phyloP scores from a whole-genome alignment of 192 early-diverging fungal species.

The Linnemannia zychae region DNA sequence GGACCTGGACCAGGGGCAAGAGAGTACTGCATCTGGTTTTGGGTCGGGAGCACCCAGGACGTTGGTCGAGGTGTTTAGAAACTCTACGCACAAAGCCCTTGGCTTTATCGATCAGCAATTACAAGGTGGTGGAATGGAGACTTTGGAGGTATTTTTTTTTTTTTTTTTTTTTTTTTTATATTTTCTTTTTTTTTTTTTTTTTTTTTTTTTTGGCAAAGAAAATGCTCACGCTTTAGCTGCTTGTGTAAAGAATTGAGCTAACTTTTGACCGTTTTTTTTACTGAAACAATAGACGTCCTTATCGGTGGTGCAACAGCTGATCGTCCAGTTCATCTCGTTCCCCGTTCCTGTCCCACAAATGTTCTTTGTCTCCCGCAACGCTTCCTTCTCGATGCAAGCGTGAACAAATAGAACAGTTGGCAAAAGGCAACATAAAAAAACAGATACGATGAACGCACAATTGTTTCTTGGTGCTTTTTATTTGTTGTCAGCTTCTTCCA shows the following conservation, averaged over 20 bases:
- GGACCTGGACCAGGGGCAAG: constrained; percentile 9
- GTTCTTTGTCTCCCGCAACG: constrained; percentile 32
- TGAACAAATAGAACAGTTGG: neutral
- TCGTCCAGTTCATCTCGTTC: constrained; percentile 24
- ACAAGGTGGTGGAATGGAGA: constrained; percentile 2
- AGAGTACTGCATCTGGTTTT: constrained; percentile 7
- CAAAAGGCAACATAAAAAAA: neutral
- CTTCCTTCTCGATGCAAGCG: neutral
- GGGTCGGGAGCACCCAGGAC: constrained; percentile 1
- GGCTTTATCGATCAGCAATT: constrained; percentile 19
- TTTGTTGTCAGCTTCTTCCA: neutral
- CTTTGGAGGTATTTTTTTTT: constrained; percentile 18
- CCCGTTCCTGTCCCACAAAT: constrained; percentile 40
- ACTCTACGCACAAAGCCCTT: constrained; percentile 21
- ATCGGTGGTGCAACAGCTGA: constrained; percentile 28
- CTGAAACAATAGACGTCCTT: constrained; percentile 14
- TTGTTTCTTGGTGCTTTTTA: constrained; percentile 6
- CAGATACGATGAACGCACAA: neutral
- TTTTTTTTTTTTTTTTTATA: neutral
- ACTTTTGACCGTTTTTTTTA: neutral
- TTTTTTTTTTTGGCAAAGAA: neutral
- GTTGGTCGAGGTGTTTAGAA: constrained; percentile 25
- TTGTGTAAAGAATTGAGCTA: too few species aligned
- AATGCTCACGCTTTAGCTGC: neutral
- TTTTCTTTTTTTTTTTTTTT: neutral